Conservation (phyloP, 192 early-diverging fungal species). For the Backusella circina region DNA sequence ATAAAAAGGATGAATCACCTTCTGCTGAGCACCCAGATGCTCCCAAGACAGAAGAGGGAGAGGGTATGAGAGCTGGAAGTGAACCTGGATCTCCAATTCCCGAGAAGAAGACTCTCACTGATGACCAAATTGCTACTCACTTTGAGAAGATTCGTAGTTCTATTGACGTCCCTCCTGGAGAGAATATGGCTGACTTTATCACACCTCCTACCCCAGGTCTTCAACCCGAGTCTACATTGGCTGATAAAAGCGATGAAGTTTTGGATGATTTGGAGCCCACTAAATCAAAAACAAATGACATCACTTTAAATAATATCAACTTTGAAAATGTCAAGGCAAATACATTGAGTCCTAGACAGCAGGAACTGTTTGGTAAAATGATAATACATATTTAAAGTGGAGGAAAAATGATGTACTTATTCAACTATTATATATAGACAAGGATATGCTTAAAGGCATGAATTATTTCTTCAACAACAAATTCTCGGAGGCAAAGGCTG, state of each 20-base stretch:
- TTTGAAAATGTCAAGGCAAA: slow-evolving; percentile 25
- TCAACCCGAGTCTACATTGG: slow-evolving; percentile 13
- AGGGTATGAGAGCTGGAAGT: slow-evolving; percentile 1
- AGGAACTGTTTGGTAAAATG: slow-evolving; percentile 25
- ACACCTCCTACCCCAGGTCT: slow-evolving; percentile 33
- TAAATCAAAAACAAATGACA: slow-evolving; percentile 7
- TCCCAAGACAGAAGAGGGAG: neutral
- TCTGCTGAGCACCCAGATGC: neutral
- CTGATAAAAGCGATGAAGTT: slow-evolving; percentile 3
- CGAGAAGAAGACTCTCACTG: neutral
- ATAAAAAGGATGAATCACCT: too few relatives aligned
- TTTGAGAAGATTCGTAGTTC: slow-evolving; percentile 5
- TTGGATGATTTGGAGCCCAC: neutral
- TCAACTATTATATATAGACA: slow-evolving; percentile 11
- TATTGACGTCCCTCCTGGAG: slow-evolving; percentile 21
- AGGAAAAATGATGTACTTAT: neutral
- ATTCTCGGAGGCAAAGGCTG: slow-evolving; percentile 45
- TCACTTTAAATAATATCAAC: slow-evolving; percentile 10
- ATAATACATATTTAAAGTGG: neutral
- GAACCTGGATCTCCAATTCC: neutral
- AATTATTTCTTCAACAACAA: slow-evolving; percentile 53
- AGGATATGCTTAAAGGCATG: slow-evolving; percentile 27
- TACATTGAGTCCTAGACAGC: slow-evolving; percentile 18
- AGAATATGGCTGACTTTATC: slow-evolving; percentile 35
- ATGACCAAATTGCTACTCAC: slow-evolving; percentile 3